These are phyloP conservation scores for Penicillium sp. DNA, from an alignment of 2,329 filamentous ascomycete species.

Conservation along the genomic window DNA sequence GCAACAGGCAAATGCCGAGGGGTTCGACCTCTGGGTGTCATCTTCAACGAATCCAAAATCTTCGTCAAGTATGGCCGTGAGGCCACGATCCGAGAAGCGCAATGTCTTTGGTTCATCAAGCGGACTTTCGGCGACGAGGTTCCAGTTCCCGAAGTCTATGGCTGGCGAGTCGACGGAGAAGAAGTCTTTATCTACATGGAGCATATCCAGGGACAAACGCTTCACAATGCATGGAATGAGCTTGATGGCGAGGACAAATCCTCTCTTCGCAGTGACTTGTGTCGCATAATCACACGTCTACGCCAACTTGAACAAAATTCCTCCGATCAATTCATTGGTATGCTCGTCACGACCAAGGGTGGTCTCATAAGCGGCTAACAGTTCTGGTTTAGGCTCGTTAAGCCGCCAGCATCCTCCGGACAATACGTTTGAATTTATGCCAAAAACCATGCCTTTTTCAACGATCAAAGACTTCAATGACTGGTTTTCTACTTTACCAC, in stretches of 20 bases:
- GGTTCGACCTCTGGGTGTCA: slow-evolving; percentile 12
- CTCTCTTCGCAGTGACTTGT: slow-evolving; percentile 20
- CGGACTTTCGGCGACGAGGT: slow-evolving; percentile 20
- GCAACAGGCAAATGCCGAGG: slow-evolving; percentile 13
- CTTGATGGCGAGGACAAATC: slow-evolving; percentile 14
- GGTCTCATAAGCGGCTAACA: background rate
- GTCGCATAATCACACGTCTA: slow-evolving; percentile 16
- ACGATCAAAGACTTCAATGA: slow-evolving; percentile 28
- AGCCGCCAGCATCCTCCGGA: slow-evolving; percentile 15
- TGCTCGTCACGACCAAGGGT: background rate
- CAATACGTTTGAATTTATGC: slow-evolving; percentile 22
- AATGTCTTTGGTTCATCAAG: slow-evolving; percentile 26
- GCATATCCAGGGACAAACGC: slow-evolving; percentile 27
- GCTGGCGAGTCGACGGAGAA: slow-evolving; percentile 30
- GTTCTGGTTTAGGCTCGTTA: slow-evolving; percentile 20
- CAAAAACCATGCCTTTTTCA: slow-evolving; percentile 19
- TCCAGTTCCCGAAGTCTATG: slow-evolving; percentile 41
- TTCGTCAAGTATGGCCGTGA: slow-evolving; percentile 28
- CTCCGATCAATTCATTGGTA: slow-evolving; percentile 26
- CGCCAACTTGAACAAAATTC: slow-evolving; percentile 22
- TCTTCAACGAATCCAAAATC: slow-evolving; percentile 20
- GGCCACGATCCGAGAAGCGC: slow-evolving; percentile 24
- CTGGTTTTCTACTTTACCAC: slow-evolving; percentile 28
- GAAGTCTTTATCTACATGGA: slow-evolving; percentile 38
- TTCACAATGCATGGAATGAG: slow-evolving; percentile 27